A percentile compares a stretch with the other conserved stretches of the same genome.
phyloP scores from a whole-genome alignment of 306 rosid genomes.

The Dryas octopetala region DNA sequence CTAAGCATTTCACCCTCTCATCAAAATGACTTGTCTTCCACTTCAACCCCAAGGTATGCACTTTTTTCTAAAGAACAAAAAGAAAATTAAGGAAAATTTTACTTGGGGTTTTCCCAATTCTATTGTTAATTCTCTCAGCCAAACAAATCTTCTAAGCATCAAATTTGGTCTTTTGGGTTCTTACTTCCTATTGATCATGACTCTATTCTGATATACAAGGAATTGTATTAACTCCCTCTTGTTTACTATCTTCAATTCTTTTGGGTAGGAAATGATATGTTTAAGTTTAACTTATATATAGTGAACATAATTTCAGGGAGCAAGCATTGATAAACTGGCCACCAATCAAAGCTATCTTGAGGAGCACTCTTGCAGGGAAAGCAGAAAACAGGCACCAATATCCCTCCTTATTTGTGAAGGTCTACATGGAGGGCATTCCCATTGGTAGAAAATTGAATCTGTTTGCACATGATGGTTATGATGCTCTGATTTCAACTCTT shows the following conservation, averaged over 20 bases:
- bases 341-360: slow-evolving; percentile 19
- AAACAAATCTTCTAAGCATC: background rate
- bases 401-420: slow-evolving; percentile 23
- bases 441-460: slow-evolving; percentile 23
- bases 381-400: background rate
- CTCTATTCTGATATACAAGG: too few relatives aligned
- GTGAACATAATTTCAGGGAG: slow-evolving; percentile 7
- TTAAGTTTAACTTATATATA: too few relatives aligned
- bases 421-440: slow-evolving; percentile 23
- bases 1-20: slow-evolving; percentile 14
- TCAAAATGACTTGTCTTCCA: slow-evolving; percentile 20
- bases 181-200: too few relatives aligned
- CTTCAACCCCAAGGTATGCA: slow-evolving; percentile 22
- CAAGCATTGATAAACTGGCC: slow-evolving; percentile 21
- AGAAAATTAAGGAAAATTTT: background rate
- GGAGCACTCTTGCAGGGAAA: slow-evolving; percentile 13
- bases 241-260: background rate
- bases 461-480: slow-evolving; percentile 12
- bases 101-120: background rate
- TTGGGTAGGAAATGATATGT: background rate
- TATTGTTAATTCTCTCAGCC: background rate
- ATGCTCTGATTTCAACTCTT: slow-evolving; percentile 15
- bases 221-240: too few relatives aligned
- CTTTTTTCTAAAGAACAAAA: background rate
- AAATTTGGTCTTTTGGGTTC: too few relatives aligned